Evolutionary conservation across 192 early-diverging fungal genomes (phyloP).

Genomic region (Gigaspora rosea): DNA sequence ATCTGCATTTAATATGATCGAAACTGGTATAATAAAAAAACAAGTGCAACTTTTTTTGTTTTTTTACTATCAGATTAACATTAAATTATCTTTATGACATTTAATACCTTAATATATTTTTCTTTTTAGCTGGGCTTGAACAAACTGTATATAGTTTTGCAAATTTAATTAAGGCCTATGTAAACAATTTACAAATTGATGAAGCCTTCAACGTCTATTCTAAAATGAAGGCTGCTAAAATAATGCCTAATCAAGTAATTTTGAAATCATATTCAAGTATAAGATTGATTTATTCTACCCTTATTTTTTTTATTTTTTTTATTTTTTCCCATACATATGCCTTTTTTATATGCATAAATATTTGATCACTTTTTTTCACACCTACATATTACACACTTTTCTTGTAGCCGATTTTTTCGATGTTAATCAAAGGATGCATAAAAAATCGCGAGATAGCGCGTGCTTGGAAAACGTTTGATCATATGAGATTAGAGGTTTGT

Average conservation of each 20-base stretch:
- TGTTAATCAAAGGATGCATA: constrained; percentile 81
- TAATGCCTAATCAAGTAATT: constrained; percentile 50
- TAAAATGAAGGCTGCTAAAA: constrained; percentile 63
- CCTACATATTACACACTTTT: constrained; percentile 33
- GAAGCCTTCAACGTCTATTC: constrained; percentile 79
- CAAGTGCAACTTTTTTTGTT: too few species aligned
- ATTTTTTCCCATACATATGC: too few species aligned
- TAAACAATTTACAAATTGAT: constrained; percentile 55
- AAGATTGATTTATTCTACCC: neutral
- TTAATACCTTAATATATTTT: neutral
- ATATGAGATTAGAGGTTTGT: constrained; percentile 76
- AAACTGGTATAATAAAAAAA: constrained; percentile 44
- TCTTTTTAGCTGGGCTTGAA: constrained; percentile 4
- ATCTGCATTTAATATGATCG: constrained; percentile 64
- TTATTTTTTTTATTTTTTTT: too few species aligned
- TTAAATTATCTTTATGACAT: neutral
- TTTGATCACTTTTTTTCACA: neutral
- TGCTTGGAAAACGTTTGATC: constrained; percentile 91
- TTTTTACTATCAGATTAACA: too few species aligned
- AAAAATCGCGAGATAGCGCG: constrained; percentile 65
- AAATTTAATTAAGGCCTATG: constrained; percentile 71
- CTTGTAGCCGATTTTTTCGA: constrained; percentile 68
- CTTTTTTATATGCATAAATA: too few species aligned
- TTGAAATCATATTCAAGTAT: too few species aligned
- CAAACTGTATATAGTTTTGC: constrained; percentile 71